Evolutionary conservation across 2,329 filamentous ascomycete genomes (phyloP).

Genomic region (Colletotrichum brevisporum): DNA sequence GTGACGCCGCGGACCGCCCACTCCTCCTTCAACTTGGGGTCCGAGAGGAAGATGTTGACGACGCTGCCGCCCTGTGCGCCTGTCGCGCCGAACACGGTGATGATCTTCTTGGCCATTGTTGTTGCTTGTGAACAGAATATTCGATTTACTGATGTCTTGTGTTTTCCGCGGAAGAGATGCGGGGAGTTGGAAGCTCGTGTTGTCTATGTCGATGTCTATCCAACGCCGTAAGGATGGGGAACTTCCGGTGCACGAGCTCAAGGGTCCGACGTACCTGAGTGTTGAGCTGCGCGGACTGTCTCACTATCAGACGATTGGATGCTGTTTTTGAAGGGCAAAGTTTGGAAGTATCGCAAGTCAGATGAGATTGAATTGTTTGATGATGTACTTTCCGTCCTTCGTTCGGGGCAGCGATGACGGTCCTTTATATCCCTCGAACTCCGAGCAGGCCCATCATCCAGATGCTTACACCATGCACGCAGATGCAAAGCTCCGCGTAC

Average conservation of each 20-base stretch:
- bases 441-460: background rate
- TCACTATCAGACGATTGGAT: constrained; percentile 2
- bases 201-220: background rate
- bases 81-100: constrained; percentile 72
- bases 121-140: background rate
- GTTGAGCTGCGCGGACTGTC: background rate
- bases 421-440: background rate
- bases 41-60: constrained; percentile 56
- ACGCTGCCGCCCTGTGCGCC: constrained; percentile 73
- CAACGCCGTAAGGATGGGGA: constrained; percentile 12
- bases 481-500: no score
- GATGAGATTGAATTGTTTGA: background rate
- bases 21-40: constrained; percentile 58
- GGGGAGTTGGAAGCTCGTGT: background rate
- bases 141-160: background rate
- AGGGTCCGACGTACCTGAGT: constrained; percentile 8
- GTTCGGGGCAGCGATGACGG: background rate
- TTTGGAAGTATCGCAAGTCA: background rate
- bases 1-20: constrained; percentile 70
- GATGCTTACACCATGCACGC: no score
- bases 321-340: no score
- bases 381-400: background rate
- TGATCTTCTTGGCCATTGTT: constrained; percentile 54
- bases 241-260: constrained; percentile 4
- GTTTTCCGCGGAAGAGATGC: background rate